A percentile compares a stretch with the other conserved stretches of the same genome.
These are phyloP conservation scores for Fusarium tricinctum DNA, from an alignment of 2,329 filamentous ascomycete genomes.

Conservation along the genomic window DNA sequence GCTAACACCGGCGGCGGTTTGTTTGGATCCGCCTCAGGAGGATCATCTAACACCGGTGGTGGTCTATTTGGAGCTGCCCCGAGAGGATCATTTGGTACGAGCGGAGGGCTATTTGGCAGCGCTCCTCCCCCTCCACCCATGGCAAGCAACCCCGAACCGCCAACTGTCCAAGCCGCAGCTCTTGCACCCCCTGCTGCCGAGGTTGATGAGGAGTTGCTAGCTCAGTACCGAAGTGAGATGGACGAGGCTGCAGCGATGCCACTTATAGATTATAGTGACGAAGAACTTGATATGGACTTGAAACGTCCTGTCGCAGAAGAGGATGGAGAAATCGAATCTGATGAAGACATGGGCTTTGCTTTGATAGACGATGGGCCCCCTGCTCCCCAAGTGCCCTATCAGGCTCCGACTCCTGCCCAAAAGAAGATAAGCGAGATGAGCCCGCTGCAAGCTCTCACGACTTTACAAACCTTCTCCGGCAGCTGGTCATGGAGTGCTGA, in stretches of 20 bases:
- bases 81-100: too few species aligned
- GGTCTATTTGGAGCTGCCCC: too few species aligned
- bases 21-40: not conserved
- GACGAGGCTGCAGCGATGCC: constrained; percentile 7
- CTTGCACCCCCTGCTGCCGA: not conserved
- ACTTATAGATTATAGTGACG: too few species aligned
- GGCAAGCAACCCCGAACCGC: not conserved
- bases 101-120: not conserved
- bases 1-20: not conserved
- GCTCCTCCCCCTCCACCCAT: not conserved
- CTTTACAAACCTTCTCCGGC: constrained; percentile 61
- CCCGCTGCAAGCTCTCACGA: constrained; percentile 59
- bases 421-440: not conserved
- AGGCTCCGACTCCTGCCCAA: not conserved
- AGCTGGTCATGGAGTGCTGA: constrained; percentile 50
- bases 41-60: too few species aligned
- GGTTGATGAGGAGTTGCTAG: not conserved
- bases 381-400: not conserved
- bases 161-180: constrained; percentile 1
- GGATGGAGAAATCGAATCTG: not conserved
- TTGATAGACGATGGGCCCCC: not conserved
- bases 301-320: not conserved
- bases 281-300: too few species aligned
- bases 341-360: constrained; percentile 8
- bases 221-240: constrained; percentile 17